Evolutionary conservation across 805 yeast species (phyloP).

Genomic region (Metschnikowia cerradonensis): DNA sequence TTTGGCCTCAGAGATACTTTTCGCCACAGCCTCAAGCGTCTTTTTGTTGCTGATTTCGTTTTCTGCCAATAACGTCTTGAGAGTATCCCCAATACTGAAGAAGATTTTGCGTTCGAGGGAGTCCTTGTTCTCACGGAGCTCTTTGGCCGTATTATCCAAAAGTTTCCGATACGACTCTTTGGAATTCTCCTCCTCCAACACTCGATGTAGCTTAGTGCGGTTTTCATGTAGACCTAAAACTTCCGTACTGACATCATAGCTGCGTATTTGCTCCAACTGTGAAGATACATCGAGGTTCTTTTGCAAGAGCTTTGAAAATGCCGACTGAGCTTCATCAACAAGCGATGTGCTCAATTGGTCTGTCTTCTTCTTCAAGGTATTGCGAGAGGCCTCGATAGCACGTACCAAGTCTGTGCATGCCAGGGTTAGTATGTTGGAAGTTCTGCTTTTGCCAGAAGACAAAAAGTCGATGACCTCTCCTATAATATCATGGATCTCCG

Average conservation of each 20-base stretch:
- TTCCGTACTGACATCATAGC: neutral
- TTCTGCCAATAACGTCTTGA: constrained; percentile 1
- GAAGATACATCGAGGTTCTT: neutral
- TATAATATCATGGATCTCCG: neutral
- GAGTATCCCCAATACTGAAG: neutral
- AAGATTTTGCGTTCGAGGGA: neutral
- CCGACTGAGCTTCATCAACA: neutral
- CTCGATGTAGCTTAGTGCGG: neutral
- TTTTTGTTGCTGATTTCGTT: neutral
- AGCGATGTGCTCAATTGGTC: neutral
- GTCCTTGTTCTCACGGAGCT: neutral
- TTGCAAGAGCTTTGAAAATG: neutral
- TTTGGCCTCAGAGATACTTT: neutral
- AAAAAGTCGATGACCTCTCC: neutral
- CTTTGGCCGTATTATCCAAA: neutral
- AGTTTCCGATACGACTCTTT: neutral
- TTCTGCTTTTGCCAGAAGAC: neutral
- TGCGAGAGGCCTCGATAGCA: neutral
- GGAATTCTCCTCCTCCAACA: neutral
- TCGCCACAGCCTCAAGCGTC: neutral
- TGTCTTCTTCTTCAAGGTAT: neutral
- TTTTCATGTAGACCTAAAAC: neutral
- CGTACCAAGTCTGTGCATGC: neutral
- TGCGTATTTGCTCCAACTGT: neutral
- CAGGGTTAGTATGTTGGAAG: neutral